Evolutionary conservation across 495 filamentous ascomycete species (phyloP).

Genomic region (Aspergillus avenaceus): DNA sequence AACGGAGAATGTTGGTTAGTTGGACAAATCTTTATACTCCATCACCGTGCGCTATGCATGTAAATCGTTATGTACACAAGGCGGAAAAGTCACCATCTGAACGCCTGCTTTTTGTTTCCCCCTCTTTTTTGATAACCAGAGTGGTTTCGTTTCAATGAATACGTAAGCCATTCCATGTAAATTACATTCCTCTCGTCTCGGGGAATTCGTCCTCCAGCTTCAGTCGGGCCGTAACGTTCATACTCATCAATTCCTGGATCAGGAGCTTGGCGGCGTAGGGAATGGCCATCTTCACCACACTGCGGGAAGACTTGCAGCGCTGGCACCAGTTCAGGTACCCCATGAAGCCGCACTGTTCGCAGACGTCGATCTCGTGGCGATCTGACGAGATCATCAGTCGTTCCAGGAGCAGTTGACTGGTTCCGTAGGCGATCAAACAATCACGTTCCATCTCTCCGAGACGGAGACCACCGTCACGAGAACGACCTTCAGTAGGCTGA

Average conservation of each 20-base stretch:
- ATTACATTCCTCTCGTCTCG: slow-evolving; percentile 38
- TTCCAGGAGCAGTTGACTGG: slow-evolving; percentile 87
- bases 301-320: slow-evolving; percentile 75
- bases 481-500: slow-evolving; percentile 94
- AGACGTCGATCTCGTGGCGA: slow-evolving; percentile 85
- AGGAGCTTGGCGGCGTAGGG: slow-evolving; percentile 98
- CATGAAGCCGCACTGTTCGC: slow-evolving; percentile 88
- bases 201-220: slow-evolving; percentile 92
- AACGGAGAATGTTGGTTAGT: not conserved
- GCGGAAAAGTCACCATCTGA: too few species aligned
- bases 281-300: slow-evolving; percentile 86
- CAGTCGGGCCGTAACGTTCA: slow-evolving; percentile 89
- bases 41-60: slow-evolving; percentile 25
- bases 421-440: slow-evolving; percentile 93
- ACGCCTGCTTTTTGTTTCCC: slow-evolving; percentile 1
- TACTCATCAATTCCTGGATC: slow-evolving; percentile 93
- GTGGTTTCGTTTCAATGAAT: too few species aligned
- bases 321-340: slow-evolving; percentile 92
- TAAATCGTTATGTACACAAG: slow-evolving; percentile 15
- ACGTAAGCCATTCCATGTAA: too few species aligned
- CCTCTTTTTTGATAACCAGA: slow-evolving; percentile 10
- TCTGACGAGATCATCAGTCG: slow-evolving; percentile 92
- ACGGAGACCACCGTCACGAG: slow-evolving; percentile 84
- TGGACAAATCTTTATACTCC: not conserved
- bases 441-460: slow-evolving; percentile 99